Percentiles rank a stretch among this genome's conserved stretches.
Evolutionary conservation across 2,329 filamentous ascomycete species (phyloP).

Genomic region (Lojkania enalia): DNA sequence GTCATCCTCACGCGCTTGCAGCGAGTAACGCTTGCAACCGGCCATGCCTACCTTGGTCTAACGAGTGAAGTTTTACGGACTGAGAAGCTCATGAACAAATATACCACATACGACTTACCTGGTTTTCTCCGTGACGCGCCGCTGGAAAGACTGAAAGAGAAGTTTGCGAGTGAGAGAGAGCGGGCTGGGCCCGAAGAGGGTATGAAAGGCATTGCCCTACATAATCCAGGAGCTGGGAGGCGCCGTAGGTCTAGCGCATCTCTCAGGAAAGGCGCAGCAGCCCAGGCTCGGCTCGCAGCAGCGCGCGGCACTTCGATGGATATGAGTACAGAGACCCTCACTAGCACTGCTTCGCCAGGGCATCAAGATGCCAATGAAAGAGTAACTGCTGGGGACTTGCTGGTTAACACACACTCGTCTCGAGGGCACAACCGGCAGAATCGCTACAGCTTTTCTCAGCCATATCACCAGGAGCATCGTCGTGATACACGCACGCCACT

Average conservation of each 20-base stretch:
- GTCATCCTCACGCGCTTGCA: conserved; percentile 95
- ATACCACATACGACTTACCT: conserved; percentile 86
- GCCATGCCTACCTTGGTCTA: conserved; percentile 89
- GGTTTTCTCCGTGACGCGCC: conserved; percentile 86
- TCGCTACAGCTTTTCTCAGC: conserved; percentile 53
- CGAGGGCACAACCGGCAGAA: conserved; percentile 59
- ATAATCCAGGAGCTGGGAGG: conserved; percentile 72
- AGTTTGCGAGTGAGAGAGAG: conserved; percentile 84
- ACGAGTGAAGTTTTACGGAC: conserved; percentile 90
- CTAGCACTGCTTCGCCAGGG: conserved; percentile 31
- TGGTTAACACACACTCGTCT: conserved; percentile 75
- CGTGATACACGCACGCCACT: conserved; percentile 51
- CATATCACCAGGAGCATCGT: conserved; percentile 47
- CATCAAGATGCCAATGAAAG: conserved; percentile 31
- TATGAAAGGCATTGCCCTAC: conserved; percentile 90
- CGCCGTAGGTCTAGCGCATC: conserved; percentile 69
- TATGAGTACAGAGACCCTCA: conserved; percentile 21
- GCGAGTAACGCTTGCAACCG: conserved; percentile 90
- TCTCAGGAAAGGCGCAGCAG: conserved; percentile 76
- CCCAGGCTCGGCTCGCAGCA: conserved; percentile 65
- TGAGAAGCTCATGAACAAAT: conserved; percentile 91
- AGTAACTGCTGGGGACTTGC: conserved; percentile 66
- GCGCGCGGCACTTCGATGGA: conserved; percentile 46
- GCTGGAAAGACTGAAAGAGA: conserved; percentile 83
- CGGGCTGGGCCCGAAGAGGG: conserved; percentile 78